Base-by-base conservation (phyloP, 2,329 filamentous ascomycete species). In the Claviceps paspali region DNA sequence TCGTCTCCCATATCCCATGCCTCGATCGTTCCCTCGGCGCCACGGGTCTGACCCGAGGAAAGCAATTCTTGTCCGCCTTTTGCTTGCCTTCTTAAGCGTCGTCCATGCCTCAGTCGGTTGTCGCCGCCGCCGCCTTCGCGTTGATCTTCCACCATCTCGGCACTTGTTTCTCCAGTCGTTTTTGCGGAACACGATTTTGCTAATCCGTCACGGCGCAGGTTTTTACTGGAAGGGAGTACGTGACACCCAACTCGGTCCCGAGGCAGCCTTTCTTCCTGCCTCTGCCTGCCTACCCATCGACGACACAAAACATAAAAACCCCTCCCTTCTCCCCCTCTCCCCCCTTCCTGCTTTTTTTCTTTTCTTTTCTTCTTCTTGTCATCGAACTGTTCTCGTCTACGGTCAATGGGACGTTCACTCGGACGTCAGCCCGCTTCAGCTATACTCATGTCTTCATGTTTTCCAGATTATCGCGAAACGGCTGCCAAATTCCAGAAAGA, bases 401-500 rank as follows among this genome's bases (percentile, higher is more conserved):
- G n/a, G n/a, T n/a, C n/a, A n/a, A n/a, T n/a, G n/a, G n/a, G n/a
- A n/a, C n/a, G n/a, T n/a, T 28, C 19, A 23, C n/a, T 29, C 12
- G 11, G 21, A 22, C 12, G 10, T 18, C 10, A 24, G 35, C 9
- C 21, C 18, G 10, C 3, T 5, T 12, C 36, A 38, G 29, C 17
- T 14, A 10, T 38, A 33, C 36, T 38, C 24, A 33, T 22, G 12
- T 14, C n/a, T 24, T 14, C 22, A 28, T 41, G 35, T 41, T 32
- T 41, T 41, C 37, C 61, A 79, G 75, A 77, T 62, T 79, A 76
- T 62, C 68, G 70, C 58, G 75, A 79, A 55, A 76, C 75, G 30
- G 75, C 75, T 38, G 68, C 72, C 59, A 76, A 76, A 53, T 71
- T 79, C 47, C 73, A 78, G 51, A 77, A 78, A 54, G 74, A 79